Evolutionary conservation across 164 flowering plant species (phyloP).

Genomic region (Sextonia rubra): DNA sequence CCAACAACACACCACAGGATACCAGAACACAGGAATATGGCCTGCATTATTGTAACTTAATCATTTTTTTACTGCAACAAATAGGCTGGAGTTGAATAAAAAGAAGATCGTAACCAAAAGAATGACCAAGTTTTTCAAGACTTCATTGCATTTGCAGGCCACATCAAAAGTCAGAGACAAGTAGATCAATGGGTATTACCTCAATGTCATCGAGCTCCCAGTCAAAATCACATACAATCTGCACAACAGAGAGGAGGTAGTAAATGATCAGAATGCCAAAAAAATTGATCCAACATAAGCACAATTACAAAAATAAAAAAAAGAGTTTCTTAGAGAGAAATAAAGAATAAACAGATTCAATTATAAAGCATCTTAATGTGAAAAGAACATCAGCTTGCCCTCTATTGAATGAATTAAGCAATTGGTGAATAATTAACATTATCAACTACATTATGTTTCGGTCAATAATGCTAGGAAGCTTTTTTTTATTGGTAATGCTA

Average conservation of each 20-base stretch:
- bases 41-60: too few relatives aligned
- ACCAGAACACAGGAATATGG: too few relatives aligned
- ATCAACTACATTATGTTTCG: too few relatives aligned
- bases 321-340: background rate
- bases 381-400: background rate
- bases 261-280: background rate
- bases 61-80: too few relatives aligned
- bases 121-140: background rate
- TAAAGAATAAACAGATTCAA: background rate
- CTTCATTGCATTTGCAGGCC: background rate
- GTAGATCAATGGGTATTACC: conserved; percentile 32
- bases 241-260: conserved; percentile 18
- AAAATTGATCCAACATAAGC: background rate
- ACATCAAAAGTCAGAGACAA: background rate
- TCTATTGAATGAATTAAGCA: too few relatives aligned
- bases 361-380: background rate
- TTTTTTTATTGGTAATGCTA: too few relatives aligned
- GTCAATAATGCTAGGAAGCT: too few relatives aligned
- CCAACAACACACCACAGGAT: too few relatives aligned
- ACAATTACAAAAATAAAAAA: background rate
- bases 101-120: background rate
- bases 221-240: conserved; percentile 84
- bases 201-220: conserved; percentile 87
- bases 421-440: too few relatives aligned
- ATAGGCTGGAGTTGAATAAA: too few relatives aligned